A percentile compares a stretch with the other conserved stretches of the same genome.
Conservation (phyloP, 345 rosid genomes). For the Aquilaria malaccensis region DNA sequence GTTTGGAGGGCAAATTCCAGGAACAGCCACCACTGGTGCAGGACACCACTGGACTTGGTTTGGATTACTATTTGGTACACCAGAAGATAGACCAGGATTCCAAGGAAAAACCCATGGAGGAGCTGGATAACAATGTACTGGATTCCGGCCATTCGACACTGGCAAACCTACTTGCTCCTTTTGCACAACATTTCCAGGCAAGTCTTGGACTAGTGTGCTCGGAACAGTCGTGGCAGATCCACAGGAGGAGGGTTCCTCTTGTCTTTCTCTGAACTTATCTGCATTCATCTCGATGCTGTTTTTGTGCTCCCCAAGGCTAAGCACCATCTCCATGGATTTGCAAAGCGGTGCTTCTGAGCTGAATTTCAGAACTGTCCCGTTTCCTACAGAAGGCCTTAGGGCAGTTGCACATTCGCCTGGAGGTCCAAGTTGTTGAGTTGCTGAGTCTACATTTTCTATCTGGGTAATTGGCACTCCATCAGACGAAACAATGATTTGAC, state of each 20-base stretch:
- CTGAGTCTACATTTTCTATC: slow-evolving; percentile 32
- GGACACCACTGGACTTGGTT: slow-evolving; percentile 45
- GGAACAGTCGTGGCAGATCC: slow-evolving; percentile 31
- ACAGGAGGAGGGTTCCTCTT: slow-evolving; percentile 32
- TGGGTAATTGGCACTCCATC: slow-evolving; percentile 31
- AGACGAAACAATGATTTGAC: slow-evolving; percentile 41
- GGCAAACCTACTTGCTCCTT: slow-evolving; percentile 24
- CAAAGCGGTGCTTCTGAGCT: slow-evolving; percentile 51
- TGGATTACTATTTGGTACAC: slow-evolving; percentile 15
- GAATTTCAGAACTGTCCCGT: slow-evolving; percentile 45
- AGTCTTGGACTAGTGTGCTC: slow-evolving; percentile 20
- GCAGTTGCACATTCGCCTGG: slow-evolving; percentile 25
- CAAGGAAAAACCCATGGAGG: slow-evolving; percentile 46
- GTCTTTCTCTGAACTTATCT: slow-evolving; percentile 20
- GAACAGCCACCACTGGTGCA: slow-evolving; percentile 34
- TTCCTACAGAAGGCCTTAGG: slow-evolving; percentile 32
- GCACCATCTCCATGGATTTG: slow-evolving; percentile 45
- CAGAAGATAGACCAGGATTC: slow-evolving; percentile 31
- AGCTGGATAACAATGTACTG: slow-evolving; percentile 26
- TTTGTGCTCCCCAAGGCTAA: slow-evolving; percentile 44
- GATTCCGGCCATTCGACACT: slow-evolving; percentile 20
- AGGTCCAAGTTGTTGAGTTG: slow-evolving; percentile 26
- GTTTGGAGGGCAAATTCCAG: slow-evolving; percentile 39
- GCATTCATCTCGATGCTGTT: slow-evolving; percentile 24
- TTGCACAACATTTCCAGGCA: slow-evolving; percentile 17